Conservation (phyloP, 768 basidiomycete genomes). For the Tricholoma hemisulphureum region DNA sequence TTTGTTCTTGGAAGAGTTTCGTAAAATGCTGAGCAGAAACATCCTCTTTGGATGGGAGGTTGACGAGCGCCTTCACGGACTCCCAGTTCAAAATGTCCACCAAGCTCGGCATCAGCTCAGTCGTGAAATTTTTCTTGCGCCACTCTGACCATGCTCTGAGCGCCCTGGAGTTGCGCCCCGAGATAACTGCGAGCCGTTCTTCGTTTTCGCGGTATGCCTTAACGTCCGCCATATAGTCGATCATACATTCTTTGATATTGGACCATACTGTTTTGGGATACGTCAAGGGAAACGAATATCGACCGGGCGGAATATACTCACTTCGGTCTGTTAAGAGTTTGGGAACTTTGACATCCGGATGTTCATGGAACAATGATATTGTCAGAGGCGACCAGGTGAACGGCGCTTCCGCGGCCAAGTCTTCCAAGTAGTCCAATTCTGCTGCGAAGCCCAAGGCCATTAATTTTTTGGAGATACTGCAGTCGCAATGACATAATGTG, state of each 20-base stretch:
- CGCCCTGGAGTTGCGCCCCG: conserved; percentile 17
- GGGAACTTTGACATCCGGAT: conserved; percentile 13
- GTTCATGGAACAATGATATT: conserved; percentile 11
- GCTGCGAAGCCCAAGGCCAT: conserved; percentile 11
- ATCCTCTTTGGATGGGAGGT: conserved; percentile 9
- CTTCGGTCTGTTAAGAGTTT: conserved; percentile 19
- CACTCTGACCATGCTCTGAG: conserved; percentile 23
- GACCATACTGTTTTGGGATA: conserved; percentile 23
- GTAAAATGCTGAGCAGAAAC: not conserved
- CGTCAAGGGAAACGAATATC: not conserved
- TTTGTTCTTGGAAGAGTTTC: not conserved
- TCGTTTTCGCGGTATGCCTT: conserved; percentile 15
- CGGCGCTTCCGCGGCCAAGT: conserved; percentile 4
- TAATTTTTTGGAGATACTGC: conserved; percentile 14
- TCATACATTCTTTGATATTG: conserved; percentile 25
- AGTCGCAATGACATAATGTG: not conserved
- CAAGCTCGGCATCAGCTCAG: conserved; percentile 22
- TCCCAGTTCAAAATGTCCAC: conserved; percentile 24
- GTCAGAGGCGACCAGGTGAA: not conserved
- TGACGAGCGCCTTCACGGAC: conserved; percentile 13
- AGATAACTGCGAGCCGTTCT: conserved; percentile 18
- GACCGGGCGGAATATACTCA: conserved; percentile 3
- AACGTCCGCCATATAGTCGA: conserved; percentile 26
- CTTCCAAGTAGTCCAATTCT: conserved; percentile 11
- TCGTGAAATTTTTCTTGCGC: conserved; percentile 14